phyloP scores from a whole-genome alignment of 164 flowering plant species.

The Kalanchoe fedtschenkoi region DNA sequence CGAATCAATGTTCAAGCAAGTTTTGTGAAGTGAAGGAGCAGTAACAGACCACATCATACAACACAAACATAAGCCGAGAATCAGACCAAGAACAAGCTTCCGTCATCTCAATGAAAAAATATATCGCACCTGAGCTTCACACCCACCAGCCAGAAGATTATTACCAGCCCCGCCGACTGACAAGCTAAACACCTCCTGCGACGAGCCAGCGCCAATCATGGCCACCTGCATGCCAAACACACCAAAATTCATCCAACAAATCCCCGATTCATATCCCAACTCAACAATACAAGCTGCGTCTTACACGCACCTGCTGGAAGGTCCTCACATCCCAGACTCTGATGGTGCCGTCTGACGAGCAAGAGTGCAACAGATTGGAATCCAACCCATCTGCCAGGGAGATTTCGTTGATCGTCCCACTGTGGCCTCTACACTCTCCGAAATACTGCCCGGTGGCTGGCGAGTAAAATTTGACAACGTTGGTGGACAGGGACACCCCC shows the following conservation, averaged over 20 bases:
- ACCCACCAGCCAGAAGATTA: conserved; percentile 85
- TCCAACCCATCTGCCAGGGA: conserved; percentile 39
- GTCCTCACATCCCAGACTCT: conserved; percentile 83
- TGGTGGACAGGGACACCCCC: conserved; percentile 84
- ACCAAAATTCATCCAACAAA: no score
- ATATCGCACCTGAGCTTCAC: conserved; percentile 60
- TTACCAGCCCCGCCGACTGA: conserved; percentile 63
- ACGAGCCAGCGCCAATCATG: no score
- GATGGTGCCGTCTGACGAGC: conserved; percentile 80
- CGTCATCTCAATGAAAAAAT: no score
- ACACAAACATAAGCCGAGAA: no score
- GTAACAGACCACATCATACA: no score
- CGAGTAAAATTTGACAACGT: conserved; percentile 73
- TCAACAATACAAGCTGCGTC: no score
- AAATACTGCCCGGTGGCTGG: conserved; percentile 66
- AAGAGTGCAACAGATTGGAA: conserved; percentile 51
- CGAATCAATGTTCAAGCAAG: no score
- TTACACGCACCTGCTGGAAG: conserved; percentile 70
- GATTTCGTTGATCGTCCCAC: conserved; percentile 54
- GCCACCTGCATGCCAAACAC: no score
- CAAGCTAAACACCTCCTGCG: conserved; percentile 73
- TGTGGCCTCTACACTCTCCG: conserved; percentile 84
- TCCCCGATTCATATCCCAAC: no score
- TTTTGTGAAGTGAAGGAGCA: no score
- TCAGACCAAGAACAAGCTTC: no score